These are phyloP conservation scores for Pichia sorboxylosa DNA, from an alignment of 1,139 yeast species.

Conservation along the genomic window DNA sequence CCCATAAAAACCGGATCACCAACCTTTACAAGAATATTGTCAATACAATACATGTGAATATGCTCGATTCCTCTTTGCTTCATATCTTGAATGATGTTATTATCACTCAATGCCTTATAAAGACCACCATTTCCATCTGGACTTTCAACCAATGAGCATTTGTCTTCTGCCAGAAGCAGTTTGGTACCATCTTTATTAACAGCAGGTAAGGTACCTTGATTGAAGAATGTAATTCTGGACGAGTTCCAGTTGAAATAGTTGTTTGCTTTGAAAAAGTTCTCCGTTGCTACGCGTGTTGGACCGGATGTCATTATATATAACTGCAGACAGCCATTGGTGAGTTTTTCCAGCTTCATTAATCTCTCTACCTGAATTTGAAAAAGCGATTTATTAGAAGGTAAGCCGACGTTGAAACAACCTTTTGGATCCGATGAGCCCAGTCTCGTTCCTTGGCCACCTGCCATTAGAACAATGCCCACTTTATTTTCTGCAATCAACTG, in stretches of 20 bases:
- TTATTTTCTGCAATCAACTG: slow-evolving; percentile 56
- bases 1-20: slow-evolving; percentile 94
- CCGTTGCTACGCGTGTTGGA: slow-evolving; percentile 78
- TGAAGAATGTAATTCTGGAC: slow-evolving; percentile 62
- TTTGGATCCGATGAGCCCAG: slow-evolving; percentile 83
- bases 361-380: slow-evolving; percentile 93
- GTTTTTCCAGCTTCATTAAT: slow-evolving; percentile 47
- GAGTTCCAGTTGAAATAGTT: slow-evolving; percentile 57
- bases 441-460: slow-evolving; percentile 98
- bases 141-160: slow-evolving; percentile 56
- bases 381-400: slow-evolving; percentile 74
- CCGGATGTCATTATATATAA: slow-evolving; percentile 96
- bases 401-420: slow-evolving; percentile 81
- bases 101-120: slow-evolving; percentile 66
- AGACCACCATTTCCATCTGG: slow-evolving; percentile 99
- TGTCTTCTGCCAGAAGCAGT: slow-evolving; percentile 46
- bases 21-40: slow-evolving; percentile 80
- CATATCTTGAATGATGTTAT: slow-evolving; percentile 61
- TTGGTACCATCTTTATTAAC: slow-evolving; percentile 59
- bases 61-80: slow-evolving; percentile 65
- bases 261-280: slow-evolving; percentile 49
- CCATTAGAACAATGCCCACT: slow-evolving; percentile 85
- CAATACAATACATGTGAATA: slow-evolving; percentile 94
- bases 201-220: slow-evolving; percentile 95
- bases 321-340: slow-evolving; percentile 35